Base-by-base conservation (phyloP, 2,329 filamentous ascomycete genomes). In the Volutella citrinella region DNA sequence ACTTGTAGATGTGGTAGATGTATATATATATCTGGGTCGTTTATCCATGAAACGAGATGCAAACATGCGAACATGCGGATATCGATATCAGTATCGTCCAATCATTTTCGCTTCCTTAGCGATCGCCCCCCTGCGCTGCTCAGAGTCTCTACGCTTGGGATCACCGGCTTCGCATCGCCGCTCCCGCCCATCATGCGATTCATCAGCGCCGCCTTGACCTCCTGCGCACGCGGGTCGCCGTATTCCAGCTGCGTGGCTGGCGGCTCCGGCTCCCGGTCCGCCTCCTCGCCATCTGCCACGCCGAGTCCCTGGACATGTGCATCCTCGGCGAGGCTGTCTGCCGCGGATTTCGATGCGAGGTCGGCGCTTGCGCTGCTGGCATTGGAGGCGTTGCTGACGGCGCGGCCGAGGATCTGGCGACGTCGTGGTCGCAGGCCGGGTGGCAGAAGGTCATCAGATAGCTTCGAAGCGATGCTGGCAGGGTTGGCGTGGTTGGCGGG, bases 321-420 rank as follows among this genome's bases (percentile, higher is more conserved):
- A 16, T 48, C 50, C 7, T 38, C 43, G 16, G 34, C 34, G 21
- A 46, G 32, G 14, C 32, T 34, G 14, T 51, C 48, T 10, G 60
- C 46, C 12, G 55, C 56, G 0, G 64, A 63, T 15, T 46, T 40
- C 25, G 36, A 34, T 3, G 43, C 49, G 26, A 70, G 69, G 12
- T 60, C 61, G 34, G 71, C 70, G 27, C 57, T 63, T n/a, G 51
- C 52, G 32, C 60, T 70, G 33, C 72, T 76, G 6, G 64, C 63
- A 2, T 68, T 69, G 4, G 76, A 80, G 4, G 66, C 67, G 48
- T 79, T 80, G 58, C 75, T 79, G 18, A 74, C 57, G 4, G 74
- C 78, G 10, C 78, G 72, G 6, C 78, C 78, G 4, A 81, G 60
- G 36, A 81, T 72, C 34, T 70, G 64, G 10, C 74, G 70, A 32